A percentile compares a stretch with the other conserved stretches of the same genome.
phyloP scores from a whole-genome alignment of 495 filamentous ascomycete species.

The Astrothelium subdiscretum region DNA sequence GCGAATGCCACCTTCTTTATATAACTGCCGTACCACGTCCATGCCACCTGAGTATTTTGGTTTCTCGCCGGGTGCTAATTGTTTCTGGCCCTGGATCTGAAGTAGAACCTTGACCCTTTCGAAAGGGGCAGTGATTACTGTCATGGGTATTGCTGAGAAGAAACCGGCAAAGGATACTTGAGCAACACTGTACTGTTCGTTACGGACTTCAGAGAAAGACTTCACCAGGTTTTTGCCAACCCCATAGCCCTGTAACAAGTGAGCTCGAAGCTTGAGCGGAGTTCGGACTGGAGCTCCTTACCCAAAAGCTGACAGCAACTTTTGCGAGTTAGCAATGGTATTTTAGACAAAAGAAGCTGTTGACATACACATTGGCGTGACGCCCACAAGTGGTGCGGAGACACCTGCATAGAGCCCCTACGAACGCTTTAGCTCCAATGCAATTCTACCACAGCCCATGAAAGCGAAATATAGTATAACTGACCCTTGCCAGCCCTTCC shows the following conservation, averaged over 20 bases:
- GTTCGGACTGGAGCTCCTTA: slow-evolving; percentile 6
- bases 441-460: background rate
- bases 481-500: slow-evolving; percentile 59
- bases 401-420: slow-evolving; percentile 94
- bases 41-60: slow-evolving; percentile 80
- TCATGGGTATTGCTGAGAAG: slow-evolving; percentile 98
- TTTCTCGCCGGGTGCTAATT: slow-evolving; percentile 74
- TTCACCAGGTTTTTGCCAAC: slow-evolving; percentile 81
- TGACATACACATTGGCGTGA: slow-evolving; percentile 94
- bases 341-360: background rate
- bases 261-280: background rate
- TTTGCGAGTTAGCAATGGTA: background rate
- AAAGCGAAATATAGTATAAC: background rate
- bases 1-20: slow-evolving; percentile 78
- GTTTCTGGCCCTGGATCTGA: slow-evolving; percentile 91
- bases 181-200: slow-evolving; percentile 62
- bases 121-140: slow-evolving; percentile 91
- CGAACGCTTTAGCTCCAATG: background rate
- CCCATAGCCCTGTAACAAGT: slow-evolving; percentile 60
- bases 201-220: slow-evolving; percentile 49
- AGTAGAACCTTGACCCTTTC: slow-evolving; percentile 98
- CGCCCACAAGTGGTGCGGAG: slow-evolving; percentile 82
- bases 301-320: slow-evolving; percentile 97
- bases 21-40: slow-evolving; percentile 93
- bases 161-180: slow-evolving; percentile 90